Evolutionary conservation across 495 filamentous ascomycete species (phyloP).

Genomic region (Penicillium coffeae): DNA sequence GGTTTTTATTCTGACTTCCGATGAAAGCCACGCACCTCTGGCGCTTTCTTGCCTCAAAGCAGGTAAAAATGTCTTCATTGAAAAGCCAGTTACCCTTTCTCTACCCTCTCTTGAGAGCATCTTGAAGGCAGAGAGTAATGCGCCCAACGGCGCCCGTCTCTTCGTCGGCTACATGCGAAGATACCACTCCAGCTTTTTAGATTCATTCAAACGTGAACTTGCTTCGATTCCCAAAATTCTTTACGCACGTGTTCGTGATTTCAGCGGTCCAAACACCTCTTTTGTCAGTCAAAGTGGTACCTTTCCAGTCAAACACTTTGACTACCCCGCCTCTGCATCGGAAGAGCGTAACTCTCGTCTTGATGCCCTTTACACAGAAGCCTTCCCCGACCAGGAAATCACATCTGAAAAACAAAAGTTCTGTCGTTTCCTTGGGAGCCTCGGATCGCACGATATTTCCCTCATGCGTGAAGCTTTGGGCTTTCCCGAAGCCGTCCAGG

Average conservation of each 20-base stretch:
- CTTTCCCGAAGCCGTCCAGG: constrained; percentile 26
- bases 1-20: constrained; percentile 38
- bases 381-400: constrained; percentile 16
- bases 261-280: constrained; percentile 42
- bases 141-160: constrained; percentile 27
- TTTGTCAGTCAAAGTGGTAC: constrained; percentile 50
- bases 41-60: constrained; percentile 32
- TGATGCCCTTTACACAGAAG: constrained; percentile 22
- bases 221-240: constrained; percentile 30
- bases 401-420: constrained; percentile 26
- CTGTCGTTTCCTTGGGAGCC: constrained; percentile 35
- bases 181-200: constrained; percentile 43
- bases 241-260: constrained; percentile 46
- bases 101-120: constrained; percentile 27
- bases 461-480: constrained; percentile 50
- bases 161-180: constrained; percentile 52
- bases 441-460: constrained; percentile 47
- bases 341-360: constrained; percentile 18
- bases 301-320: constrained; percentile 33
- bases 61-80: constrained; percentile 43
- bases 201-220: constrained; percentile 39
- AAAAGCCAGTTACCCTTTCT: constrained; percentile 48
- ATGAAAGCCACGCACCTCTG: constrained; percentile 40
- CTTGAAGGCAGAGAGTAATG: constrained; percentile 31
- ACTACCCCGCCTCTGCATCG: constrained; percentile 18